These are phyloP conservation scores for Diplodia seriata DNA, from an alignment of 2,329 filamentous ascomycete genomes.

Conservation along the genomic window DNA sequence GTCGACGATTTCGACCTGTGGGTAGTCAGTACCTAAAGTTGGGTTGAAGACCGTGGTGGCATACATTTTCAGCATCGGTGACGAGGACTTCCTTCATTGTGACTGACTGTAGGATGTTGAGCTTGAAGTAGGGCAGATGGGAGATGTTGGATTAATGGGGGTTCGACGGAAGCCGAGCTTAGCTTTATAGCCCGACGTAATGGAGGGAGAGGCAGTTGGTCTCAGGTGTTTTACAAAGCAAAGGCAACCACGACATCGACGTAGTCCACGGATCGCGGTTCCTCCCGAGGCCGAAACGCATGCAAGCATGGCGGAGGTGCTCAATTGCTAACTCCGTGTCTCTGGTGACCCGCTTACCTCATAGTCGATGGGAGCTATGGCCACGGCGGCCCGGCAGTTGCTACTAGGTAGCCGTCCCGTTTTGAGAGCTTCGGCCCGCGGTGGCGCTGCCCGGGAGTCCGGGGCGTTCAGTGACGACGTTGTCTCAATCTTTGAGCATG, in stretches of 20 bases:
- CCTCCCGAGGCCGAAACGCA: neutral
- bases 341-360: constrained; percentile 4
- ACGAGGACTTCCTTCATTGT: constrained; percentile 42
- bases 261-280: neutral
- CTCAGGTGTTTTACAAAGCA: constrained; percentile 13
- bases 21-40: neutral
- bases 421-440: neutral
- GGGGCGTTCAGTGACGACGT: neutral
- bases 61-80: constrained; percentile 21
- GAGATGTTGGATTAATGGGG: neutral
- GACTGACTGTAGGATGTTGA: neutral
- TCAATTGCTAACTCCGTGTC: neutral
- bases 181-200: constrained; percentile 13
- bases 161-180: no score
- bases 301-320: neutral
- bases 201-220: constrained; percentile 11
- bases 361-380: constrained; percentile 16
- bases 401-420: neutral
- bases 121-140: neutral
- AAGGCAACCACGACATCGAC: constrained; percentile 1
- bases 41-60: no score
- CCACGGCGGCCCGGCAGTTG: neutral
- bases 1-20: constrained; percentile 49
- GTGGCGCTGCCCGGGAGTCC: neutral
- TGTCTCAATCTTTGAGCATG: neutral